Evolutionary conservation across 139 green algal genomes (phyloP), one percentile per base, ranked within the genome.

Genomic region (Micractinium conductrix): DNA sequence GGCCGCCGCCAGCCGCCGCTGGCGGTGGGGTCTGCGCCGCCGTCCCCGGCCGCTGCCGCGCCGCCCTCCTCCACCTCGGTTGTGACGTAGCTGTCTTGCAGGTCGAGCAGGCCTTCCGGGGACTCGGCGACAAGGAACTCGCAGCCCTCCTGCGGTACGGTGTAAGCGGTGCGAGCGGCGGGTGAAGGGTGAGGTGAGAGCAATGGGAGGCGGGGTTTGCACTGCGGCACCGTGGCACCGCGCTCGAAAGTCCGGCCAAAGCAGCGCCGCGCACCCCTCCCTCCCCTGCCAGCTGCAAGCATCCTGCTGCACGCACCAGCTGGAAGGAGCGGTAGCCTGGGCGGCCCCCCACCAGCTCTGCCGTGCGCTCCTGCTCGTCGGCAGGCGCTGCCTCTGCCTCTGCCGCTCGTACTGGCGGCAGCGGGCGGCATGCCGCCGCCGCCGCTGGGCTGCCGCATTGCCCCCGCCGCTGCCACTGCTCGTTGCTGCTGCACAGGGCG

Each of bases 221-320:
- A n/a, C n/a, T n/a, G n/a, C n/a, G n/a, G n/a, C n/a, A n/a, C n/a
- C n/a, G n/a, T n/a, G n/a, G n/a, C n/a, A n/a, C n/a, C n/a, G n/a
- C n/a, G n/a, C n/a, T n/a, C n/a, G n/a, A n/a, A n/a, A n/a, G n/a
- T n/a, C n/a, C n/a, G n/a, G n/a, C n/a, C n/a, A n/a, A n/a, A n/a
- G n/a, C n/a, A n/a, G n/a, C n/a, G n/a, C n/a, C n/a, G n/a, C n/a
- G n/a, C n/a, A n/a, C n/a, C n/a, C n/a, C n/a, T n/a, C n/a, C n/a
- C n/a, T n/a, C n/a, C n/a, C n/a, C n/a, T n/a, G n/a, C n/a, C n/a
- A n/a, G n/a, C n/a, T n/a, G n/a, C n/a, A n/a, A n/a, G n/a, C n/a
- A n/a, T n/a, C n/a, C n/a, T n/a, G n/a, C n/a, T n/a, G 26, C 69
- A 78, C 78, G 4, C 78, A 83, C 80, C 69, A 85, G 55, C 40